Base-by-base conservation (phyloP, 2,329 filamentous ascomycete species). In the Mycosphaerella arachidis region DNA sequence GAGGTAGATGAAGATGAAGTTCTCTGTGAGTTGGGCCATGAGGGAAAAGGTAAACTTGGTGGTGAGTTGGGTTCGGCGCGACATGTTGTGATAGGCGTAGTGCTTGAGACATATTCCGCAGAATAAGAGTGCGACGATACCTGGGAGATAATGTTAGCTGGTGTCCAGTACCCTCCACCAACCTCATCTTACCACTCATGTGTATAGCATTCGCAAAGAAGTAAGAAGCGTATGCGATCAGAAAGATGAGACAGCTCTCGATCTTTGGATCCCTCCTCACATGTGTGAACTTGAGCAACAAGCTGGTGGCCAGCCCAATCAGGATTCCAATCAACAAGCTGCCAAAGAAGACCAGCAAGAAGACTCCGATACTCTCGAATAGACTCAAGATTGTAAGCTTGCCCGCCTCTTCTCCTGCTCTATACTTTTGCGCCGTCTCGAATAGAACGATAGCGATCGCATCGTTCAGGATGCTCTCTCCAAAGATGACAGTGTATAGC, bases 11-110 rank as follows among this genome's bases (percentile, higher is more conserved):
- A 99, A 99, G 76, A 99, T 99, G 74, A 99, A 99, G 76, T 99
- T 99, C 77, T 99, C 94, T 0, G 93, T 96, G 50, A 99, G 78
- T 75, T 99, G 94, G 3, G 94, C 91, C 68, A 95, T 87, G 63
- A 96, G 88, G 74, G 96, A 91, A 78, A 99, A 99, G 59, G 97
- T 84, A 77, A 96, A 99, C 75, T 99, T 99, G 55, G 94, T 99
- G 16, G 94, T 96, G 64, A 99, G 86, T 74, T 99, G 94, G 1
- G 94, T 97, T 63, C 94, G 88, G 53, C 94, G 87, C 31, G 94
- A 99, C 94, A 99, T 99, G 79, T 99, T 99, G 82, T 97, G 97
- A 78, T 99, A 99, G 63, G 94, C 94, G 72, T 99, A 99, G 74
- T 99, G 94, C 77, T 99, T 99, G 64, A 99, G 81, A 10, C 94